Conservation (phyloP, 2,329 filamentous ascomycete genomes). For the Penicillium sp. region DNA sequence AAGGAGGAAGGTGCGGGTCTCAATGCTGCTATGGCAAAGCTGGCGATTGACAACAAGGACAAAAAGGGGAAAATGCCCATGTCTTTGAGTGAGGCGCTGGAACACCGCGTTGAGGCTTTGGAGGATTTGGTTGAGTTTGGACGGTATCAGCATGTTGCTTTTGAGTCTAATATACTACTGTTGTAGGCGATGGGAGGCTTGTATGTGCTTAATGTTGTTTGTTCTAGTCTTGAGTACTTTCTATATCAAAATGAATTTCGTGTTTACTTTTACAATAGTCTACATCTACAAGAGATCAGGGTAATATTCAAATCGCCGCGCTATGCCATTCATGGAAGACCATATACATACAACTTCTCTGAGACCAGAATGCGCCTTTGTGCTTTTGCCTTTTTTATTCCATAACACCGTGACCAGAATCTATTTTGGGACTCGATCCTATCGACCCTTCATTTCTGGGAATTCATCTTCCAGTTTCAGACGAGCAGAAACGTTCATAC, state of each 20-base stretch:
- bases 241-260: neutral
- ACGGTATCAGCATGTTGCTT: constrained; percentile 29
- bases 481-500: constrained; percentile 96
- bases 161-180: constrained; percentile 25
- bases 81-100: constrained; percentile 36
- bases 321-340: constrained; percentile 24
- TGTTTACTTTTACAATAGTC: neutral
- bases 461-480: constrained; percentile 93
- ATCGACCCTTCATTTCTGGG: constrained; percentile 49
- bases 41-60: constrained; percentile 21
- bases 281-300: neutral
- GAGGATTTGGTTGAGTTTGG: constrained; percentile 23
- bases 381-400: constrained; percentile 9
- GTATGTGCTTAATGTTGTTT: too few relatives aligned
- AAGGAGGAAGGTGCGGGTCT: constrained; percentile 25
- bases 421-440: constrained; percentile 1
- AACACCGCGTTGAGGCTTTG: constrained; percentile 26
- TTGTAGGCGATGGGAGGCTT: constrained; percentile 10
- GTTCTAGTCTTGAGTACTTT: neutral
- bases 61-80: constrained; percentile 29
- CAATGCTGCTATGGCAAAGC: constrained; percentile 12
- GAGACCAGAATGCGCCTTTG: constrained; percentile 1
- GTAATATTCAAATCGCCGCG: constrained; percentile 23
- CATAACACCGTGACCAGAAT: constrained; percentile 8
- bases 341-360: constrained; percentile 12